Evolutionary conservation across 345 rosid genomes (phyloP).

Genomic region (Limnanthes douglasii): DNA sequence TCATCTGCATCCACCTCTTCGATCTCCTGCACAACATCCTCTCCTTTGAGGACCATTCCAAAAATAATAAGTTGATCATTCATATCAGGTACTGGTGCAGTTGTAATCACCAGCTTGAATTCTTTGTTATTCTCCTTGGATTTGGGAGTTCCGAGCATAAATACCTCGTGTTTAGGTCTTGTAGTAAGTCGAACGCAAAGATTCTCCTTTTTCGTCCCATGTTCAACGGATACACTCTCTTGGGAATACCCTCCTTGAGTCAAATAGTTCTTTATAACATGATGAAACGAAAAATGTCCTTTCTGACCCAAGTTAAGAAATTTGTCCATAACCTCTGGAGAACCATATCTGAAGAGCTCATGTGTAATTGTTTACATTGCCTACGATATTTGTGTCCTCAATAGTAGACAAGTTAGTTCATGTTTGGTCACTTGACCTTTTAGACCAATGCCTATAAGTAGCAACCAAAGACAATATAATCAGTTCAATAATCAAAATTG

Average conservation of each 20-base stretch:
- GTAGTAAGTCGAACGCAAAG: conserved; percentile 45
- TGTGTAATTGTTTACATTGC: conserved; percentile 39
- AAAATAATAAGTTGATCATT: conserved; percentile 57
- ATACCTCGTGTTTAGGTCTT: conserved; percentile 74
- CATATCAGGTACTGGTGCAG: conserved; percentile 79
- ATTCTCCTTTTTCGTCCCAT: conserved; percentile 75
- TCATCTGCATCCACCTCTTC: conserved; percentile 70
- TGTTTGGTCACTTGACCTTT: conserved; percentile 37
- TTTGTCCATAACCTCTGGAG: conserved; percentile 67
- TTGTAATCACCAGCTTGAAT: conserved; percentile 61
- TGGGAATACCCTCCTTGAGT: conserved; percentile 68
- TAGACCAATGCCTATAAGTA: conserved; percentile 50
- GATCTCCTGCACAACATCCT: conserved; percentile 85
- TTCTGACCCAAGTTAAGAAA: conserved; percentile 73
- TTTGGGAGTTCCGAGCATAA: conserved; percentile 69
- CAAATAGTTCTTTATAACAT: conserved; percentile 69
- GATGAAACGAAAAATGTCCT: conserved; percentile 65
- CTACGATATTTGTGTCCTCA: conserved; percentile 26
- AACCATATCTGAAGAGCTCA: conserved; percentile 61
- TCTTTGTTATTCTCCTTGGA: conserved; percentile 29
- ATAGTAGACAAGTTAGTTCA: conserved; percentile 6
- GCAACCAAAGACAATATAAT: conserved; percentile 29
- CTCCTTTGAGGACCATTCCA: conserved; percentile 68
- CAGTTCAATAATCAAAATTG: conserved; percentile 29
- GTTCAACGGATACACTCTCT: conserved; percentile 44